These are phyloP conservation scores for Pseudogymnoascus sp. DNA, from an alignment of 2,329 filamentous ascomycete species.

Conservation along the genomic window DNA sequence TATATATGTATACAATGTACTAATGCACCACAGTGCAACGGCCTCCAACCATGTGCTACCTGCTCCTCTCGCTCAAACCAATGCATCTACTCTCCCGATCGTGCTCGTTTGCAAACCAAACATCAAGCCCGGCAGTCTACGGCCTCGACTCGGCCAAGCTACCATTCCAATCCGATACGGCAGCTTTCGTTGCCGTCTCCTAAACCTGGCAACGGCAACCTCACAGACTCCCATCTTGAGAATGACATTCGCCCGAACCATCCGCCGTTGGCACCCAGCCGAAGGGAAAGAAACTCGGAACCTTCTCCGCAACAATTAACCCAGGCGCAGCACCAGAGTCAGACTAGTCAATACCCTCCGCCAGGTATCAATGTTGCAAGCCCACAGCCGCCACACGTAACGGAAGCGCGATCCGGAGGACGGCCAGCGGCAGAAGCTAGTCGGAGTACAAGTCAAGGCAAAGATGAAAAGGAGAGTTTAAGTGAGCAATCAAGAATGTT, in stretches of 20 bases:
- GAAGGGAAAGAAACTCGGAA: not conserved
- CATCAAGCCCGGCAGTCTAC: not conserved
- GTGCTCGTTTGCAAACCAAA: not conserved
- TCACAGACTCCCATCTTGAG: conserved; percentile 13
- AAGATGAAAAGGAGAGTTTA: conserved; percentile 8
- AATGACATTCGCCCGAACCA: not conserved
- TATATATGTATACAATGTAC: not conserved
- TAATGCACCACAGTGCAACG: conserved; percentile 10
- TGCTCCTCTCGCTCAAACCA: conserved; percentile 9
- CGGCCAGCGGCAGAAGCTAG: not conserved
- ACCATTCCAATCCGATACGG: not conserved
- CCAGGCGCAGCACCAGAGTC: not conserved
- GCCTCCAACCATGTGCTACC: conserved; percentile 8
- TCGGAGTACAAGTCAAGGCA: not conserved
- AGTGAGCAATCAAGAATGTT: conserved; percentile 10
- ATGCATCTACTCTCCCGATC: conserved; percentile 8
- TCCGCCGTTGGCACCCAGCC: not conserved
- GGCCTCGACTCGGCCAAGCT: not conserved
- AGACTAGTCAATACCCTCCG: not conserved
- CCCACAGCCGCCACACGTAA: not conserved
- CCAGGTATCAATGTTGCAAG: not conserved
- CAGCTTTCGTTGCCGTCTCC: not conserved
- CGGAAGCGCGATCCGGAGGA: not conserved
- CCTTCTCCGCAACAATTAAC: not conserved
- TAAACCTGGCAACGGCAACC: conserved; percentile 12